Conservation (phyloP, 768 basidiomycete genomes). For the Leucocoprinus leucothites region DNA sequence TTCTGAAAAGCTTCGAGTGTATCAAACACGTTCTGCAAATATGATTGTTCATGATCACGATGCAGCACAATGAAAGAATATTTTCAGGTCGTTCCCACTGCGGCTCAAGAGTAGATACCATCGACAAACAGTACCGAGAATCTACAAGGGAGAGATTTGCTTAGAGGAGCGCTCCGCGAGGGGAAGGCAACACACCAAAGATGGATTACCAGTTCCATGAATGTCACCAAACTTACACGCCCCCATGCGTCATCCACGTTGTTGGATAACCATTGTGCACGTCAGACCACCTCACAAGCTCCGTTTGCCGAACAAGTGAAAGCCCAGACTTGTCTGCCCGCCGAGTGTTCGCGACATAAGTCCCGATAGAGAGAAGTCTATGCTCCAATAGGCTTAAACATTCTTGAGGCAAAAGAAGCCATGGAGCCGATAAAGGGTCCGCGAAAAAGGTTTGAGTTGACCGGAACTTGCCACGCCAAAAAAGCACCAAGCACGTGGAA, state of each 20-base stretch:
- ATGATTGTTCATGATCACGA: neutral
- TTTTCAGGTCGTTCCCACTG: neutral
- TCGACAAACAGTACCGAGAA: neutral
- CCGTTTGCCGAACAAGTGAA: neutral
- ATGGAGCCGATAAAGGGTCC: too few species aligned
- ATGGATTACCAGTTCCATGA: neutral
- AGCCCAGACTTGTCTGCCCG: neutral
- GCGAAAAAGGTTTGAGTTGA: too few species aligned
- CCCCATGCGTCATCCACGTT: constrained; percentile 12
- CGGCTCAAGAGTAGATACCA: neutral
- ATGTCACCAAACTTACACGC: neutral
- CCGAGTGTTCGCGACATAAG: neutral
- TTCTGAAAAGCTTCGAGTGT: too few species aligned
- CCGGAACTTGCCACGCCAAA: neutral
- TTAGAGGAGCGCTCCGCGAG: neutral
- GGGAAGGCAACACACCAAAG: neutral
- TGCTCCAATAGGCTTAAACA: neutral
- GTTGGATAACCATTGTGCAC: neutral
- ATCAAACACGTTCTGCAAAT: neutral
- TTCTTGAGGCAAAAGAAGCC: neutral
- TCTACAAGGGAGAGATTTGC: neutral
- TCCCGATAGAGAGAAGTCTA: neutral
- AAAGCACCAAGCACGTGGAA: constrained; percentile 1
- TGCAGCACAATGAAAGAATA: too few species aligned
- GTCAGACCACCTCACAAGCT: neutral